A percentile compares a stretch with the other conserved stretches of the same genome.
Conservation (phyloP, 2,329 filamentous ascomycete genomes). For the Fusarium sp. region DNA sequence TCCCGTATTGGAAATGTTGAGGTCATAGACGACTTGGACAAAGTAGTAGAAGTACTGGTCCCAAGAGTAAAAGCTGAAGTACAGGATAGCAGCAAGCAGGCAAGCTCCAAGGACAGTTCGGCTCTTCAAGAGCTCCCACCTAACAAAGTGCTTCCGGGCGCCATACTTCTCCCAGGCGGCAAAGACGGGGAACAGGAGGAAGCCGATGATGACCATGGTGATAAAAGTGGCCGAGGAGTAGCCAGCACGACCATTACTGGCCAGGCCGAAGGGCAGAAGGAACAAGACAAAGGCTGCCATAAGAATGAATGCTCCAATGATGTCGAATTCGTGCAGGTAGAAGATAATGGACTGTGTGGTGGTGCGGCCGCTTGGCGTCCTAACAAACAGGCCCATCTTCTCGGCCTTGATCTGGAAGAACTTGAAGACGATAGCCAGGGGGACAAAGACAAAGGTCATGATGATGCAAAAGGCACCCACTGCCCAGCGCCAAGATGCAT, state of each 20-base stretch:
- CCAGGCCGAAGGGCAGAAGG: neutral
- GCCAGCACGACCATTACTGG: neutral
- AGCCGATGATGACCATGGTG: slow-evolving; percentile 9
- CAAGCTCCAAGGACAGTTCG: slow-evolving; percentile 54
- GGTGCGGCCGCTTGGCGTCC: slow-evolving; percentile 51
- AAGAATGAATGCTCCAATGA: neutral
- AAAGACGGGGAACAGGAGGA: neutral
- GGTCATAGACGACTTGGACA: slow-evolving; percentile 54
- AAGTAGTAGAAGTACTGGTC: slow-evolving; percentile 55
- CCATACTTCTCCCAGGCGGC: slow-evolving; percentile 8
- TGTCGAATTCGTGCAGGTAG: neutral
- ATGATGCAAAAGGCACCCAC: slow-evolving; percentile 7
- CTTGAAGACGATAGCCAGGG: slow-evolving; percentile 11
- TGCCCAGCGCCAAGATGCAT: slow-evolving; percentile 59
- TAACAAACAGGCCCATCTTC: slow-evolving; percentile 3
- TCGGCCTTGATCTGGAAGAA: slow-evolving; percentile 1
- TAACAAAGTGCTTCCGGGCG: slow-evolving; percentile 9
- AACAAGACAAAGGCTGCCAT: neutral
- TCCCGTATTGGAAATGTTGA: slow-evolving; percentile 49
- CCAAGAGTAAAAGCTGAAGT: slow-evolving; percentile 52
- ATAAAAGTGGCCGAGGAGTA: slow-evolving; percentile 5
- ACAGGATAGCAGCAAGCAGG: slow-evolving; percentile 51
- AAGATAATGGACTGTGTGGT: slow-evolving; percentile 8
- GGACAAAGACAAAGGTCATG: slow-evolving; percentile 31
- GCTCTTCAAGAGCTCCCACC: slow-evolving; percentile 30